phyloP scores from a whole-genome alignment of 208 protist genomes.

The Naegleria fowleri region DNA sequence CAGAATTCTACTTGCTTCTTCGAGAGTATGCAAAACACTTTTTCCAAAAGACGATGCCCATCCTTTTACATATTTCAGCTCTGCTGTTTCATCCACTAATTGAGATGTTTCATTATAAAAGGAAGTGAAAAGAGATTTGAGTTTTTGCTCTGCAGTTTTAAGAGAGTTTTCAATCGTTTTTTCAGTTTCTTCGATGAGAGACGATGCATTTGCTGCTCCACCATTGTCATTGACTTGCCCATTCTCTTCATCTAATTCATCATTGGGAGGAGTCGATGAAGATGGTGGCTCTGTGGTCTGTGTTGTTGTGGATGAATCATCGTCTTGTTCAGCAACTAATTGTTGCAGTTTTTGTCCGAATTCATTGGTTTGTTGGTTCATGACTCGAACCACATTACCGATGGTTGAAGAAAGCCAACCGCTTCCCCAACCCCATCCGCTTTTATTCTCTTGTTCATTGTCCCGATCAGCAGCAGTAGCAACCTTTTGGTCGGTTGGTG shows the following conservation, averaged over 20 bases:
- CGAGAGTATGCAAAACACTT: background rate
- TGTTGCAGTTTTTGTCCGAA: background rate
- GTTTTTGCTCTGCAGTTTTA: background rate
- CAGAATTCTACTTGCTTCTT: background rate
- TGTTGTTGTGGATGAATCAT: background rate
- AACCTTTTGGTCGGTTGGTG: background rate
- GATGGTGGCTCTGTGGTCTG: background rate
- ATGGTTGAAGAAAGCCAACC: background rate
- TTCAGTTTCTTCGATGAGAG: background rate
- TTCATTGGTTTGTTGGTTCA: background rate
- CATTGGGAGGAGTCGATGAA: background rate
- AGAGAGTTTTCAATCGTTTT: background rate
- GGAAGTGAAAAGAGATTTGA: background rate
- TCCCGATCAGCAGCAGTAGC: background rate
- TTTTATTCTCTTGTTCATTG: background rate
- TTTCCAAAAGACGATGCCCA: background rate
- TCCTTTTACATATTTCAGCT: constrained; percentile 12
- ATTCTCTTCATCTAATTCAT: background rate
- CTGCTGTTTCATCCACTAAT: background rate
- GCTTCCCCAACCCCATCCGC: background rate
- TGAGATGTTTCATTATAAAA: background rate
- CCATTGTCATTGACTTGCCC: background rate
- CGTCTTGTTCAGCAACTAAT: background rate
- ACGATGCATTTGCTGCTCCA: background rate
- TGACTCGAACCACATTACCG: background rate